These are phyloP conservation scores for Colletotrichum scovillei DNA, from an alignment of 2,329 filamentous ascomycete genomes.

Conservation along the genomic window DNA sequence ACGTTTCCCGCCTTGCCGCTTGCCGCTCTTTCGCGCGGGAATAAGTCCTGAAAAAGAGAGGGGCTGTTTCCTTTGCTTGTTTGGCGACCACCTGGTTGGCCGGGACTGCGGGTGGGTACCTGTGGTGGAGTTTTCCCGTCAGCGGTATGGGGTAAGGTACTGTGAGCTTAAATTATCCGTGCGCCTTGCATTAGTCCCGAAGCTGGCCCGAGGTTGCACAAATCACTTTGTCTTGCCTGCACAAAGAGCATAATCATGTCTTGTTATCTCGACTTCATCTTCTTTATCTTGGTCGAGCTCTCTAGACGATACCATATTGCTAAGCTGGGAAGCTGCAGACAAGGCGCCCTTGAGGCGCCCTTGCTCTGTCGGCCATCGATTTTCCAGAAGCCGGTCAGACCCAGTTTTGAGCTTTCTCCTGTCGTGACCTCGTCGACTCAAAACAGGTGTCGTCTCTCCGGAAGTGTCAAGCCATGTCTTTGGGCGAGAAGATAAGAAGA, in stretches of 20 bases:
- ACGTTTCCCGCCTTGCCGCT: slow-evolving; percentile 34
- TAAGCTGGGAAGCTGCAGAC: too few relatives aligned
- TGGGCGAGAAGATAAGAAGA: too few relatives aligned
- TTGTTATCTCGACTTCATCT: too few relatives aligned
- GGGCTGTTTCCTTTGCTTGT: slow-evolving; percentile 26
- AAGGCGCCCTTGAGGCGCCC: too few relatives aligned
- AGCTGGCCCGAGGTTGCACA: slow-evolving; percentile 26
- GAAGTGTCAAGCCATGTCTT: too few relatives aligned
- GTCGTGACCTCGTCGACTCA: too few relatives aligned
- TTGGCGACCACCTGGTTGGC: slow-evolving; percentile 26
- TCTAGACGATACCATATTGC: too few relatives aligned
- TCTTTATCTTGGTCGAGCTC: too few relatives aligned
- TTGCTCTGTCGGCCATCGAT: too few relatives aligned
- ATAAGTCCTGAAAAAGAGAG: slow-evolving; percentile 23
- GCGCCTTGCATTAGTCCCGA: slow-evolving; percentile 1
- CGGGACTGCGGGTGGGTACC: background rate
- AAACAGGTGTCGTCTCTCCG: too few relatives aligned
- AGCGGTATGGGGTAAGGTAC: background rate
- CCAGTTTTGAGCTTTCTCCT: too few relatives aligned
- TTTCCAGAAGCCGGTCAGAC: too few relatives aligned
- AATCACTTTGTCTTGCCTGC: background rate
- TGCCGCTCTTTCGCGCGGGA: slow-evolving; percentile 33
- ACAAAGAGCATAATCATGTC: background rate
- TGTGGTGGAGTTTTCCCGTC: slow-evolving; percentile 5
- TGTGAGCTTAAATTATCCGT: slow-evolving; percentile 30